phyloP scores from a whole-genome alignment of 2,329 filamentous ascomycete genomes.

The Diaporthe aspalathi region DNA sequence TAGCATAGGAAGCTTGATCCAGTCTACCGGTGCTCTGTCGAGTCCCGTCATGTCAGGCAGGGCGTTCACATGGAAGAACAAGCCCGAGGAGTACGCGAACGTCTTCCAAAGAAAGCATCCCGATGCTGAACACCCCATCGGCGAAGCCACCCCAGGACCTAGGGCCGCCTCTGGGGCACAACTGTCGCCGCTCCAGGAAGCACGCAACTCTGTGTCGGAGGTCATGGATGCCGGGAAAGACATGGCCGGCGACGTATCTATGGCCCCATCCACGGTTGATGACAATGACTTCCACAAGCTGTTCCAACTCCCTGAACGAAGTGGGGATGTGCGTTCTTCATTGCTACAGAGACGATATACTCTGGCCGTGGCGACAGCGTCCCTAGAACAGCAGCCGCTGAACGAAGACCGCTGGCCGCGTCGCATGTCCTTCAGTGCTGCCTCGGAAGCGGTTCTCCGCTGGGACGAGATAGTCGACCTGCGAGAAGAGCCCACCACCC shows the following conservation, averaged over 20 bases:
- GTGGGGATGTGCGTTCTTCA: slow-evolving; percentile 55
- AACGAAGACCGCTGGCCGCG: slow-evolving; percentile 76
- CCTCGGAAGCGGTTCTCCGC: slow-evolving; percentile 77
- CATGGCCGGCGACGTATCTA: slow-evolving; percentile 61
- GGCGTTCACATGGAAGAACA: slow-evolving; percentile 73
- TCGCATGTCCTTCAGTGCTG: slow-evolving; percentile 79
- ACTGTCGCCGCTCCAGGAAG: slow-evolving; percentile 42
- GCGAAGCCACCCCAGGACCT: slow-evolving; percentile 37
- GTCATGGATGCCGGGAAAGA: slow-evolving; percentile 58
- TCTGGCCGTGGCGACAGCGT: slow-evolving; percentile 52
- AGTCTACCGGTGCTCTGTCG: slow-evolving; percentile 49
- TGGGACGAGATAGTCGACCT: slow-evolving; percentile 69
- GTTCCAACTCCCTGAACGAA: slow-evolving; percentile 61
- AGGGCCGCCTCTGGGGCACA: slow-evolving; percentile 26
- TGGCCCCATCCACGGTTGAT: slow-evolving; percentile 68
- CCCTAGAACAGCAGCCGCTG: slow-evolving; percentile 48
- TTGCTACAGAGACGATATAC: slow-evolving; percentile 73
- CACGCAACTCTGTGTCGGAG: slow-evolving; percentile 37
- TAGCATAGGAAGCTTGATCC: slow-evolving; percentile 51
- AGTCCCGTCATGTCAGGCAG: slow-evolving; percentile 56
- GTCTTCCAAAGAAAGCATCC: slow-evolving; percentile 51
- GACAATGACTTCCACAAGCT: slow-evolving; percentile 70
- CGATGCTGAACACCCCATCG: slow-evolving; percentile 40
- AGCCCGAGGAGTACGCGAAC: slow-evolving; percentile 68
- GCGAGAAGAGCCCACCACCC: slow-evolving; percentile 37